A percentile compares a stretch with the other conserved stretches of the same genome.
Evolutionary conservation across 2,329 filamentous ascomycete species (phyloP).

Genomic region (Penicillium sp.): DNA sequence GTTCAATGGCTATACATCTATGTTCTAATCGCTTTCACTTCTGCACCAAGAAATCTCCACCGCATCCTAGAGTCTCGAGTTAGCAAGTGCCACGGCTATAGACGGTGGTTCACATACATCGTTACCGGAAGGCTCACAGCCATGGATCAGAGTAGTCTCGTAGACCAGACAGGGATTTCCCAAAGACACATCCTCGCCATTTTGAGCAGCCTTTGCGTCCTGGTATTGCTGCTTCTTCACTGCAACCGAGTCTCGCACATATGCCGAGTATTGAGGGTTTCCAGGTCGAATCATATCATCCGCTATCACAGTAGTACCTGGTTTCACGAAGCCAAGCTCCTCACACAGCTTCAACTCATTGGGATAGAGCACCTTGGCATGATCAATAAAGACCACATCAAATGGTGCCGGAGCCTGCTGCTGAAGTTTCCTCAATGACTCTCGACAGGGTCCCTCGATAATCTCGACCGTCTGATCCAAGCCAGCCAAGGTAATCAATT

Average conservation of each 20-base stretch:
- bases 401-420: neutral
- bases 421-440: constrained; percentile 46
- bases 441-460: constrained; percentile 60
- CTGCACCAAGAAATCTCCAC: constrained; percentile 7
- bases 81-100: neutral
- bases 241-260: constrained; percentile 58
- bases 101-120: constrained; percentile 1
- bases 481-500: constrained; percentile 65
- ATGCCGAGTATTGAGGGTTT: constrained; percentile 49
- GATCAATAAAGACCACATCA: constrained; percentile 71
- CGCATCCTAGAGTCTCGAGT: constrained; percentile 1
- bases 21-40: neutral
- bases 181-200: constrained; percentile 20
- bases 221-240: constrained; percentile 46
- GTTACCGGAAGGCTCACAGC: constrained; percentile 4
- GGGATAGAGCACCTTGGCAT: constrained; percentile 70
- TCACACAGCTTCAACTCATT: constrained; percentile 72
- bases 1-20: no score
- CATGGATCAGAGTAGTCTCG: constrained; percentile 44
- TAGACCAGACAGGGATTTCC: constrained; percentile 64
- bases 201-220: no score
- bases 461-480: constrained; percentile 62
- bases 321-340: constrained; percentile 57
- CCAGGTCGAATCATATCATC: constrained; percentile 44
- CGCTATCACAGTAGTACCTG: constrained; percentile 45